Conservation (phyloP, 1,284 basidiomycete genomes). For the Entoloma clypeatum region DNA sequence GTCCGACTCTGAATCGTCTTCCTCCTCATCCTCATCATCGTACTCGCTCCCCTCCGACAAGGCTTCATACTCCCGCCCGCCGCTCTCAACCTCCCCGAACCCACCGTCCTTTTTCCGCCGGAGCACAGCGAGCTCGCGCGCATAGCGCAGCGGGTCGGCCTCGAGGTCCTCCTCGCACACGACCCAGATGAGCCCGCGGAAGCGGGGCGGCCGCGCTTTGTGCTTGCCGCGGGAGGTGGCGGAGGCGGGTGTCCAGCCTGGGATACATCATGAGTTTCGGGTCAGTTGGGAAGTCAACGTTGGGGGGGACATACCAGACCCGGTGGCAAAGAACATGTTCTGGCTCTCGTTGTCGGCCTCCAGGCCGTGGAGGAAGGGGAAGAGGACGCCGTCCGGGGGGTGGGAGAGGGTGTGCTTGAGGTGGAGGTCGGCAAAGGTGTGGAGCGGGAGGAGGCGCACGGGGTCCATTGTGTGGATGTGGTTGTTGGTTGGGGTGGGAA, state of each 20-base stretch:
- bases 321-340: conserved; percentile 69
- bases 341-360: conserved; percentile 76
- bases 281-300: conserved; percentile 22
- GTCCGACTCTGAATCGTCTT: not conserved
- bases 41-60: not conserved
- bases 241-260: no score
- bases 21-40: conserved; percentile 7
- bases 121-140: conserved; percentile 28
- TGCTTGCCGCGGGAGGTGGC: not conserved
- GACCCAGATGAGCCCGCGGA: conserved; percentile 73
- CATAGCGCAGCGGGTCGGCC: conserved; percentile 19
- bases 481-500: not conserved
- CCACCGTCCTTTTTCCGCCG: conserved; percentile 28
- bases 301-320: conserved; percentile 19
- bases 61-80: not conserved
- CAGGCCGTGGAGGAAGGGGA: conserved; percentile 81
- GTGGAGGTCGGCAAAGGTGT: conserved; percentile 59
- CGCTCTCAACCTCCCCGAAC: conserved; percentile 5
- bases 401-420: conserved; percentile 60
- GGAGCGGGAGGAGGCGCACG: conserved; percentile 48
- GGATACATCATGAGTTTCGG: no score
- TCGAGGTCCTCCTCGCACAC: conserved; percentile 63
- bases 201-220: conserved; percentile 33
- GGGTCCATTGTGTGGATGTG: conserved; percentile 12
- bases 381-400: conserved; percentile 73